Evolutionary conservation across 2,329 filamentous ascomycete genomes (phyloP).

Genomic region (Aspergillus intermedius): DNA sequence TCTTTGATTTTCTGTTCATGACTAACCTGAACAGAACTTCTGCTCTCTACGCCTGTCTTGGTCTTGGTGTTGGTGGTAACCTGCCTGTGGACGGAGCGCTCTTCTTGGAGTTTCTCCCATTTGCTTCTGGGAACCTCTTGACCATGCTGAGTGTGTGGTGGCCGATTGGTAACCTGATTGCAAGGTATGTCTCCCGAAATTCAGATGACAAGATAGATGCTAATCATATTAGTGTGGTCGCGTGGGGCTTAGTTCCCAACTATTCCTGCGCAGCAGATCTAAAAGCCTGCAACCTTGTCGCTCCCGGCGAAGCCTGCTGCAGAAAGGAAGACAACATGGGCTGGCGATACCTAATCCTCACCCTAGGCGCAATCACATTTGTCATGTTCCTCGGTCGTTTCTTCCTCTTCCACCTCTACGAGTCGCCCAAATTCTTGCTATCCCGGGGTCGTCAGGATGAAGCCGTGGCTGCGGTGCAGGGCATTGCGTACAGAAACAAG

Average conservation of each 20-base stretch:
- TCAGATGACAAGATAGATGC: not conserved
- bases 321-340: conserved; percentile 55
- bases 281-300: conserved; percentile 24
- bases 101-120: conserved; percentile 77
- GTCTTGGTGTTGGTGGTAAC: conserved; percentile 68
- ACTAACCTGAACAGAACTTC: conserved; percentile 42
- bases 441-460: conserved; percentile 69
- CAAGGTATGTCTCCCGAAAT: conserved; percentile 30
- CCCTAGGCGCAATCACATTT: conserved; percentile 66
- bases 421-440: conserved; percentile 78
- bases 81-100: conserved; percentile 72
- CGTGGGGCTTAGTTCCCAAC: conserved; percentile 68
- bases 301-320: conserved; percentile 33
- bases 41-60: conserved; percentile 54
- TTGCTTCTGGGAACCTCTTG: conserved; percentile 64
- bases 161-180: conserved; percentile 72
- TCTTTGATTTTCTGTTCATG: not conserved
- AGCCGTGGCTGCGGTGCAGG: conserved; percentile 72
- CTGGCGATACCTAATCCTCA: conserved; percentile 68
- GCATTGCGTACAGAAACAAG: conserved; percentile 65
- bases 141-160: conserved; percentile 83
- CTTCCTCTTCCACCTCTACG: conserved; percentile 73
- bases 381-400: conserved; percentile 72
- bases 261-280: conserved; percentile 47
- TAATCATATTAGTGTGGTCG: conserved; percentile 40